A percentile compares a stretch with the other conserved stretches of the same genome.
phyloP scores from a whole-genome alignment of 1,284 basidiomycete species.

The Ceratorhiza oryzae-sativae region DNA sequence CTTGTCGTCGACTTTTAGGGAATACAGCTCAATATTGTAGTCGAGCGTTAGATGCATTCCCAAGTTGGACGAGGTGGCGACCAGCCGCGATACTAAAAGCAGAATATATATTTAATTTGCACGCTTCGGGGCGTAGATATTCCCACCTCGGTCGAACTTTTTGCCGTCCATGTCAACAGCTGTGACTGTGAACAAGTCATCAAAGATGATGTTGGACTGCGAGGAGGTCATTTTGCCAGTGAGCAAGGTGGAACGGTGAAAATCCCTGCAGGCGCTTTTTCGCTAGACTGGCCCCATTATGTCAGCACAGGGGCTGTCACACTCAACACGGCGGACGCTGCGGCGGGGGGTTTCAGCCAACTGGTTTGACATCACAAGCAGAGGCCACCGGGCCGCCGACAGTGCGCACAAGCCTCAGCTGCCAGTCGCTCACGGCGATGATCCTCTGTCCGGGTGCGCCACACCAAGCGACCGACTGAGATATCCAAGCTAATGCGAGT shows the following conservation, averaged over 20 bases:
- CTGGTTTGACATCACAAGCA: neutral
- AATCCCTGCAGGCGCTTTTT: constrained; percentile 2
- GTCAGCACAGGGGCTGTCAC: neutral
- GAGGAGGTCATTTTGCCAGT: constrained; percentile 39
- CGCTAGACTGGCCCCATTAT: neutral
- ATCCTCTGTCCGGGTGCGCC: neutral
- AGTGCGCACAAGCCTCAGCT: constrained; percentile 6
- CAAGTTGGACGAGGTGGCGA: constrained; percentile 84
- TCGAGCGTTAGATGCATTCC: constrained; percentile 90
- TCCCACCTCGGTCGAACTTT: constrained; percentile 93
- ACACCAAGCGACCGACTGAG: neutral
- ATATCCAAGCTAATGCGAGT: neutral
- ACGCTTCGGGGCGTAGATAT: neutral
- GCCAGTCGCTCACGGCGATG: neutral
- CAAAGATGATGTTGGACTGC: constrained; percentile 78
- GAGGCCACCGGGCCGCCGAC: too few species aligned
- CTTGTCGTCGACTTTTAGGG: constrained; percentile 70
- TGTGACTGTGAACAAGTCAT: constrained; percentile 87
- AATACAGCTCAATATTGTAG: constrained; percentile 89
- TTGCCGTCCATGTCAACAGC: constrained; percentile 92
- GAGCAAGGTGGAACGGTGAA: constrained; percentile 5
- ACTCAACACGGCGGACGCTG: neutral
- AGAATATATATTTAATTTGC: constrained; percentile 1
- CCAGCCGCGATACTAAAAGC: constrained; percentile 80
- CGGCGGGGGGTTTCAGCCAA: too few species aligned